These are phyloP conservation scores for Paradendryphiella salina DNA, from an alignment of 2,329 filamentous ascomycete genomes.

Conservation along the genomic window DNA sequence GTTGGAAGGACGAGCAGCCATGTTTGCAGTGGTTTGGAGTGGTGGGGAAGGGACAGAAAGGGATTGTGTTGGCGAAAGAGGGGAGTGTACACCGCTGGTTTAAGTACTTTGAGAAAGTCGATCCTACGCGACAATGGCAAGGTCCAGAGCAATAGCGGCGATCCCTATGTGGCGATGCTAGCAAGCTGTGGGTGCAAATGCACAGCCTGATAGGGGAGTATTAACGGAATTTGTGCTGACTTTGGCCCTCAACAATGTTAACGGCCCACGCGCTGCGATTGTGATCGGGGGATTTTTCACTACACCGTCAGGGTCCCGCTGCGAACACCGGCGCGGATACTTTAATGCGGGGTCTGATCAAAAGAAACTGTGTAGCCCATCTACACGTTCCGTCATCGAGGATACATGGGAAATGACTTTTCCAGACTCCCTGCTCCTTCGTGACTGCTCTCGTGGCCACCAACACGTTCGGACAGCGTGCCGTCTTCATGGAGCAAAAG, in stretches of 20 bases:
- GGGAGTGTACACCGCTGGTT: slow-evolving; percentile 44
- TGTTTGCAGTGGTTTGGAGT: slow-evolving; percentile 33
- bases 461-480: not conserved
- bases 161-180: slow-evolving; percentile 39
- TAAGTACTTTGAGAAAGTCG: slow-evolving; percentile 33
- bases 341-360: not conserved
- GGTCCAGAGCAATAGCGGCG: slow-evolving; percentile 44
- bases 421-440: not conserved
- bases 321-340: not conserved
- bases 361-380: slow-evolving; percentile 5
- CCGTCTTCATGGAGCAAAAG: not conserved
- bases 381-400: not conserved
- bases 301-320: slow-evolving; percentile 10
- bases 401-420: not conserved
- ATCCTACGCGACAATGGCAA: slow-evolving; percentile 38
- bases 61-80: slow-evolving; percentile 24
- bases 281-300: slow-evolving; percentile 12
- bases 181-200: slow-evolving; percentile 16
- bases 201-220: slow-evolving; percentile 21
- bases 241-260: slow-evolving; percentile 34
- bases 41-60: slow-evolving; percentile 20
- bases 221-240: slow-evolving; percentile 33
- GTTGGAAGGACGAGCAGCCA: slow-evolving; percentile 54
- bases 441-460: not conserved
- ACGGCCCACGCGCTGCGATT: slow-evolving; percentile 24